A percentile compares a stretch with the other conserved stretches of the same genome.
Evolutionary conservation across 176 grass and related monocot genomes (phyloP).

Genomic region (Triticum timopheevii): DNA sequence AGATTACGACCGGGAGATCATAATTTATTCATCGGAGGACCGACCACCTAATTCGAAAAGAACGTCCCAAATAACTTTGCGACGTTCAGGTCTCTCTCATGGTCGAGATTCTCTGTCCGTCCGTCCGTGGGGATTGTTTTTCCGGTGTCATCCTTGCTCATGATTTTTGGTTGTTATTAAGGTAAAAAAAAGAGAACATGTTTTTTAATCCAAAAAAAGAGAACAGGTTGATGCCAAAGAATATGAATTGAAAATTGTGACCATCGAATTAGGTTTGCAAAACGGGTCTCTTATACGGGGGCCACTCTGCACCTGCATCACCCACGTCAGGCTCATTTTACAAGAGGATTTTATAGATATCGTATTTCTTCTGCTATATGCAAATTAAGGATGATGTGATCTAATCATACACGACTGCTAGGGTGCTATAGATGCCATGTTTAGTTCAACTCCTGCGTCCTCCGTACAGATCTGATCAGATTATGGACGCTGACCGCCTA

Average conservation of each 20-base stretch:
- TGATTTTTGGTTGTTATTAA: neutral
- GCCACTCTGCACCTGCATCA: neutral
- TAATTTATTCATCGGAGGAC: neutral
- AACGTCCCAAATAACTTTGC: neutral
- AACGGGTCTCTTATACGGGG: neutral
- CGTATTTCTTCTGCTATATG: neutral
- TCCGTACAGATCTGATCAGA: neutral
- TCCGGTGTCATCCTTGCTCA: neutral
- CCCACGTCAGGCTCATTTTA: too few relatives aligned
- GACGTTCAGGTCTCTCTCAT: neutral
- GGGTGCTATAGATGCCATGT: neutral
- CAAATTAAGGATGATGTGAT: neutral
- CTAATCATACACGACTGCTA: neutral
- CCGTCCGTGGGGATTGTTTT: neutral
- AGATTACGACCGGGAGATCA: neutral
- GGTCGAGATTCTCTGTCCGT: neutral
- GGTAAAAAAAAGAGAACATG: too few relatives aligned
- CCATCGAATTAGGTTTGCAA: neutral
- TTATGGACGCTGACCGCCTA: neutral
- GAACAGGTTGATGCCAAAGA: neutral
- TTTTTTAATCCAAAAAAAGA: too few relatives aligned
- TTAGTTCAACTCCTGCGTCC: neutral
- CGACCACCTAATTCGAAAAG: neutral
- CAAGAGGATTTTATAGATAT: neutral
- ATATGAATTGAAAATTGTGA: neutral